Percentiles rank a stretch among this genome's conserved stretches.
Evolutionary conservation across 1,284 basidiomycete species (phyloP).

Genomic region (Chalciporus piperatoides): DNA sequence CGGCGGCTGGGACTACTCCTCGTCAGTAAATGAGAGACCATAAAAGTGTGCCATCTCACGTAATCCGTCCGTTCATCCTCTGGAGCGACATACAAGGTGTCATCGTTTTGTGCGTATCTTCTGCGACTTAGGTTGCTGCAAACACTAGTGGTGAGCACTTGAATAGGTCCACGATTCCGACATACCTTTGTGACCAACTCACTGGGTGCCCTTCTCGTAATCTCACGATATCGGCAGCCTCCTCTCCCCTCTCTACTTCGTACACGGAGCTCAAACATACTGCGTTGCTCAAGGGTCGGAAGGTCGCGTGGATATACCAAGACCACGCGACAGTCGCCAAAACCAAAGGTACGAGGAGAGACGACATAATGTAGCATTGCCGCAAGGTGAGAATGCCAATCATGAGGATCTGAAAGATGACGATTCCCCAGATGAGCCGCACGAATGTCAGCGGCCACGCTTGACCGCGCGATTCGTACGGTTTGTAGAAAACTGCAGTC

Average conservation of each 20-base stretch:
- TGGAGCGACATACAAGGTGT: slow-evolving; percentile 90
- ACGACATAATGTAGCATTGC: slow-evolving; percentile 73
- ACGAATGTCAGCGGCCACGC: slow-evolving; percentile 92
- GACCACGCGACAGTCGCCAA: slow-evolving; percentile 76
- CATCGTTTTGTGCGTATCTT: slow-evolving; percentile 89
- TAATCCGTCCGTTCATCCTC: slow-evolving; percentile 90
- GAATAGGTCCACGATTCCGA: not conserved
- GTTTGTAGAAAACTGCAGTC: slow-evolving; percentile 80
- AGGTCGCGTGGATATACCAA: slow-evolving; percentile 68
- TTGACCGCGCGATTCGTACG: slow-evolving; percentile 89
- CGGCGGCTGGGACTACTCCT: slow-evolving; percentile 78
- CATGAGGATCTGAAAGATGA: slow-evolving; percentile 91
- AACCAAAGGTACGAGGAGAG: slow-evolving; percentile 77
- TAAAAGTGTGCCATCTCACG: slow-evolving; percentile 40
- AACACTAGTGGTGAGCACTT: slow-evolving; percentile 12
- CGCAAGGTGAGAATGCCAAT: slow-evolving; percentile 88
- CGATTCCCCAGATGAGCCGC: slow-evolving; percentile 82
- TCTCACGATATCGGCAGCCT: slow-evolving; percentile 69
- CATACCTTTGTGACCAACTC: slow-evolving; percentile 79
- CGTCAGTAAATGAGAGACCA: slow-evolving; percentile 7
- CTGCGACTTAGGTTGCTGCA: slow-evolving; percentile 75
- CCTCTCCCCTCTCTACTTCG: slow-evolving; percentile 84
- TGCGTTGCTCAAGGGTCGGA: slow-evolving; percentile 77
- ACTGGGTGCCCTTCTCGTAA: slow-evolving; percentile 78
- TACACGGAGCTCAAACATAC: slow-evolving; percentile 83